These are phyloP conservation scores for Fusarium papillatum DNA, from an alignment of 2,329 filamentous ascomycete species.

Conservation along the genomic window DNA sequence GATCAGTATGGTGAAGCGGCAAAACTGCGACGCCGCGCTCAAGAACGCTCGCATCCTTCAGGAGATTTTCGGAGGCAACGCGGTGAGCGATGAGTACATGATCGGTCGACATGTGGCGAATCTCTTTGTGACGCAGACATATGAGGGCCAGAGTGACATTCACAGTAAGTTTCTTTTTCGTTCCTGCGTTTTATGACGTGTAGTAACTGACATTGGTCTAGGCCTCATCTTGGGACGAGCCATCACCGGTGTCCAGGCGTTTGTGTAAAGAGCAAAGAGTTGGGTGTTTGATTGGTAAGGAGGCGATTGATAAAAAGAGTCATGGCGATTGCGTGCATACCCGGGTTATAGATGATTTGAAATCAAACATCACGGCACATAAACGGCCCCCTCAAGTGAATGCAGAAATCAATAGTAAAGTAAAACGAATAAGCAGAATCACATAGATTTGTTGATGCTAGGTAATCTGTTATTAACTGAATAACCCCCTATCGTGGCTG, in stretches of 20 bases:
- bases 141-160: conserved; percentile 98
- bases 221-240: conserved; percentile 77
- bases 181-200: not conserved
- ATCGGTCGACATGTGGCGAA: conserved; percentile 97
- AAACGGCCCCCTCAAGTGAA: conserved; percentile 3
- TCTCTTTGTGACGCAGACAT: conserved; percentile 96
- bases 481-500: not conserved
- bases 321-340: conserved; percentile 14
- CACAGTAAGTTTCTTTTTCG: conserved; percentile 76
- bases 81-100: conserved; percentile 96
- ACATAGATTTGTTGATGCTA: conserved; percentile 1
- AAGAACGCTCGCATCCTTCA: conserved; percentile 85
- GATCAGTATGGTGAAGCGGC: conserved; percentile 96
- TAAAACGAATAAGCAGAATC: not conserved
- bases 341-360: conserved; percentile 33
- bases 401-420: not conserved
- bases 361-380: conserved; percentile 20
- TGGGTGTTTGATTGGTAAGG: conserved; percentile 19
- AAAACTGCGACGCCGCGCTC: conserved; percentile 95
- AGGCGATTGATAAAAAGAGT: conserved; percentile 18
- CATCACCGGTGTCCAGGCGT: conserved; percentile 84
- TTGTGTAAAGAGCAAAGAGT: conserved; percentile 64
- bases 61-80: conserved; percentile 97
- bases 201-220: conserved; percentile 53
- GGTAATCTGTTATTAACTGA: conserved; percentile 2